Percentiles rank a stretch among this genome's conserved stretches.
Conservation (phyloP, 306 rosid species). For the Cicer pinnatifidum region DNA sequence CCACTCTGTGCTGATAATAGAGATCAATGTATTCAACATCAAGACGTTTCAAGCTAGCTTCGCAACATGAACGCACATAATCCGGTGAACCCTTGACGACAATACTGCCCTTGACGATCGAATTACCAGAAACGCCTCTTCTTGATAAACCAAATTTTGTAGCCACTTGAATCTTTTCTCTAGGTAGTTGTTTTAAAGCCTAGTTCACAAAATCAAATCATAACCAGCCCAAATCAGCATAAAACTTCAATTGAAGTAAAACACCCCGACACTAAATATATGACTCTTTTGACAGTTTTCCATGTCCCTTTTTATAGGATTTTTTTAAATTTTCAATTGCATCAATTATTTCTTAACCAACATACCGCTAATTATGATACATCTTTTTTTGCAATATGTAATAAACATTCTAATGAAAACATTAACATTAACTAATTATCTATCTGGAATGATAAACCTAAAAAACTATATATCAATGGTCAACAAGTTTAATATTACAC, state of each 20-base stretch:
- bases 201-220: constrained; percentile 21
- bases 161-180: constrained; percentile 73
- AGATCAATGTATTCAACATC: constrained; percentile 73
- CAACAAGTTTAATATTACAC: too few species aligned
- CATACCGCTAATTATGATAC: too few species aligned
- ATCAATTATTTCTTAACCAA: too few species aligned
- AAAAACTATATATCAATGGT: too few species aligned
- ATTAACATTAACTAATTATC: too few species aligned
- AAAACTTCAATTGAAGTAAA: not conserved
- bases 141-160: constrained; percentile 68
- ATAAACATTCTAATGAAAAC: too few species aligned
- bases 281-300: too few species aligned
- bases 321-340: too few species aligned
- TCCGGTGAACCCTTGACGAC: constrained; percentile 63
- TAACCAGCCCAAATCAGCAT: not conserved
- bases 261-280: too few species aligned
- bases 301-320: too few species aligned
- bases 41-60: constrained; percentile 81
- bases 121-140: not conserved
- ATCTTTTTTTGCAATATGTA: too few species aligned
- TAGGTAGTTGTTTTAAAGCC: constrained; percentile 70
- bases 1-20: constrained; percentile 73
- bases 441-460: too few species aligned
- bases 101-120: not conserved
- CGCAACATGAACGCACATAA: constrained; percentile 71